Conservation (phyloP, 2,329 filamentous ascomycete species). For the Ophiocordyceps camponoti-floridani region DNA sequence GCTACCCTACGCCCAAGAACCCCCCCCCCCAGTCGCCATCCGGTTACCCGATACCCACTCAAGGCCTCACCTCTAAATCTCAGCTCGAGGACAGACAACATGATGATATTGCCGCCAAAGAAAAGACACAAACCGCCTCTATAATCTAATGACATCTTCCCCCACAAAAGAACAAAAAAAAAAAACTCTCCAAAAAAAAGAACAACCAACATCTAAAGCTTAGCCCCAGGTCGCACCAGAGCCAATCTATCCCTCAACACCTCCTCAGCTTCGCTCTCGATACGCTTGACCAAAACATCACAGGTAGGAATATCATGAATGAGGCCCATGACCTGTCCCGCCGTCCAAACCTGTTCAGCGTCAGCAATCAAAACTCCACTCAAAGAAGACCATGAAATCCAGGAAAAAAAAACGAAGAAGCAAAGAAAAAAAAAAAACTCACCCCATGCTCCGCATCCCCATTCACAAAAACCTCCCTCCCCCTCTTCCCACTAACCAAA, state of each 20-base stretch:
- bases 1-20: too few relatives aligned
- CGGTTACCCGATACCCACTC: too few relatives aligned
- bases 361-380: slow-evolving; percentile 6
- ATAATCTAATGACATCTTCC: too few relatives aligned
- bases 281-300: slow-evolving; percentile 47
- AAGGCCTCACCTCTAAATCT: too few relatives aligned
- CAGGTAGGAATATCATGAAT: slow-evolving; percentile 75
- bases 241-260: slow-evolving; percentile 41
- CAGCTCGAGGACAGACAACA: too few relatives aligned
- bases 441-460: slow-evolving; percentile 83
- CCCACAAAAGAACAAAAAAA: background rate
- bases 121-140: too few relatives aligned
- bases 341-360: slow-evolving; percentile 66
- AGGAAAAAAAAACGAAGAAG: background rate
- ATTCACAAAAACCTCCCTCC: slow-evolving; percentile 78
- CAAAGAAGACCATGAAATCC: background rate
- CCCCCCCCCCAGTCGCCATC: too few relatives aligned
- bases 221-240: slow-evolving; percentile 37
- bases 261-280: slow-evolving; percentile 59
- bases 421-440: slow-evolving; percentile 21
- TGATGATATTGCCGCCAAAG: too few relatives aligned
- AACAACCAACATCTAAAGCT: slow-evolving; percentile 25
- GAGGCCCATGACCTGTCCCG: slow-evolving; percentile 82
- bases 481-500: slow-evolving; percentile 77
- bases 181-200: background rate